Conservation (phyloP, 2,329 filamentous ascomycete genomes). For the Colletotrichum spinosum region DNA sequence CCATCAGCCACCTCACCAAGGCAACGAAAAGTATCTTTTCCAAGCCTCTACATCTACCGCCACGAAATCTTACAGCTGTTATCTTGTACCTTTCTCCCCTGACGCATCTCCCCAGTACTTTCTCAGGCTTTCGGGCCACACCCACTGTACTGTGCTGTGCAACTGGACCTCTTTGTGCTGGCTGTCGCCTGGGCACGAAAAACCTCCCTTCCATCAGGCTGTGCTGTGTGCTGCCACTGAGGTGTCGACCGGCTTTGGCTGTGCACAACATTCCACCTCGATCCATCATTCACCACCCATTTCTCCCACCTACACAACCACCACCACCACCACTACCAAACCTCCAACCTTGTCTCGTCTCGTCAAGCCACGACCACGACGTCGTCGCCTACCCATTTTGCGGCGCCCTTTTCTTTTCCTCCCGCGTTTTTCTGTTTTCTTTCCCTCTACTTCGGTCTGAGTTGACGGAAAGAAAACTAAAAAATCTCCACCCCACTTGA, state of each 20-base stretch:
- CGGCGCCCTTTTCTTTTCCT: conserved; percentile 41
- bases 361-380: conserved; percentile 38
- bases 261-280: conserved; percentile 39
- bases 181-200: conserved; percentile 24
- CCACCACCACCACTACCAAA: conserved; percentile 37
- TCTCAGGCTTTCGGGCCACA: background rate
- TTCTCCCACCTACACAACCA: conserved; percentile 37
- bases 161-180: background rate
- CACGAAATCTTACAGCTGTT: background rate
- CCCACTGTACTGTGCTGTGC: background rate
- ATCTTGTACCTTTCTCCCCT: background rate
- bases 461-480: conserved; percentile 23
- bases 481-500: conserved; percentile 22
- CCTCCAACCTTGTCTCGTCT: conserved; percentile 35
- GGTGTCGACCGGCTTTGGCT: conserved; percentile 25
- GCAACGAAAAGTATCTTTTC: too few species aligned
- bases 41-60: too few species aligned
- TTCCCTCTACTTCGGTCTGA: conserved; percentile 42
- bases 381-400: conserved; percentile 34
- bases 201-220: conserved; percentile 27
- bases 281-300: conserved; percentile 39
- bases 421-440: conserved; percentile 37
- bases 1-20: too few species aligned
- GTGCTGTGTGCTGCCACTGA: conserved; percentile 33
- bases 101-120: too few species aligned